A percentile compares a stretch with the other conserved stretches of the same genome.
Conservation (phyloP, 2,329 filamentous ascomycete genomes). For the Fusarium torreyae region DNA sequence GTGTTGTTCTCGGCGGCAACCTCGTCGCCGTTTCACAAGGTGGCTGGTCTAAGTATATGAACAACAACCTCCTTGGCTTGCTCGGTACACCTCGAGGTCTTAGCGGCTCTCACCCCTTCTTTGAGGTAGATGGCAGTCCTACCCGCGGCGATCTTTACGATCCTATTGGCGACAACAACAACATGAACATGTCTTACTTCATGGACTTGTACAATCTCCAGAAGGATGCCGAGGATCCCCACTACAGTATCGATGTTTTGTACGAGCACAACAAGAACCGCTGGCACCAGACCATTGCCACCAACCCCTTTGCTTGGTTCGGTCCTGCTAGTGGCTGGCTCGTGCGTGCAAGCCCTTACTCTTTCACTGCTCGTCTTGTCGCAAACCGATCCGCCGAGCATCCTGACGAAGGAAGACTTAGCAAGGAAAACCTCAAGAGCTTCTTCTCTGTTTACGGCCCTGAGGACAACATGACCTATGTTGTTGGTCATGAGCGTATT, state of each 20-base stretch:
- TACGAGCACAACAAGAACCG: constrained; percentile 60
- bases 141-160: constrained; percentile 68
- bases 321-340: constrained; percentile 67
- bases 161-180: constrained; percentile 62
- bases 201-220: constrained; percentile 61
- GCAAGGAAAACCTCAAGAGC: constrained; percentile 57
- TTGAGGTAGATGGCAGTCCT: constrained; percentile 68
- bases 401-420: constrained; percentile 52
- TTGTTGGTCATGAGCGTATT: constrained; percentile 65
- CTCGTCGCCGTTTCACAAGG: constrained; percentile 45
- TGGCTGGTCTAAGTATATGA: constrained; percentile 56
- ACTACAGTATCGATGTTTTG: constrained; percentile 57
- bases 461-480: constrained; percentile 58
- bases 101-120: constrained; percentile 67
- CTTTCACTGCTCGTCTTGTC: constrained; percentile 61
- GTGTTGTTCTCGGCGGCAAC: constrained; percentile 59
- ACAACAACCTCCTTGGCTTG: constrained; percentile 61
- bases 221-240: constrained; percentile 55
- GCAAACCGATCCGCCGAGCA: constrained; percentile 61
- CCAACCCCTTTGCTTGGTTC: constrained; percentile 69
- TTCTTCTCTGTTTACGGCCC: constrained; percentile 63
- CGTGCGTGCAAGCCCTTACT: constrained; percentile 63
- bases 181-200: constrained; percentile 67
- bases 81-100: constrained; percentile 63
- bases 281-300: constrained; percentile 63